Base-by-base conservation (phyloP, 106 monocot species). In the Triglochin maritima region DNA sequence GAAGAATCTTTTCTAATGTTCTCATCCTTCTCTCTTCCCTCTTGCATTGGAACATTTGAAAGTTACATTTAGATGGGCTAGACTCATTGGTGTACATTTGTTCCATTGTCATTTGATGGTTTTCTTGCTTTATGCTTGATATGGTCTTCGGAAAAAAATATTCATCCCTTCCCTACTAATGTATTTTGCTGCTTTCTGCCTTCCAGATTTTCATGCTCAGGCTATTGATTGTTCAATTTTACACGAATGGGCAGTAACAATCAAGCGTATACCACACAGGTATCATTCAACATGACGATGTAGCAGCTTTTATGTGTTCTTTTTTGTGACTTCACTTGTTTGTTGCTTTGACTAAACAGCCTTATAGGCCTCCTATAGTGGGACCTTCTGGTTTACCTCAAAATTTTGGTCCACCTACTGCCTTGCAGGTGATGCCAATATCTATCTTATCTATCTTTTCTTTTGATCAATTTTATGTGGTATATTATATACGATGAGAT, bases 201-300 rank as follows among this genome's bases (percentile, higher is more conserved):
- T 29, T 29, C 29, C 29, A 29, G 29, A 29, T 29, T 29, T 29
- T 29, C 29, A 29, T 29, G 29, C 29, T 29, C 29, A 29, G 29
- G 29, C 29, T 29, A 29, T 55, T 55, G 6, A 55, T 55, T 55
- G 55, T 29, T 41, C 17, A n/a, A 49, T 14, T 47, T 6, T 53
- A 52, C 9, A 12, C 11, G 17, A 41, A 69, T 69, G 68, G 68
- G 46, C 43, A 57, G 68, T 41, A 69, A 69, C 57, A 55, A 55
- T 45, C 68, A 69, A 4, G 46, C 13, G 57, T 52, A 50, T 66
- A 52, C 16, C 29, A 43, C 53, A 57, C 68, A 57, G 55, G 68
- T 55, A 15, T 3, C 12, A 56, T 15, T 15, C 9, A 68, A 5
- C 17, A 68, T 10, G 7, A 44, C 16, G 4, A 9, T 45, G n/a